Conservation (phyloP, 805 yeast genomes). For the Vanderwaltozyma verrucispora region DNA sequence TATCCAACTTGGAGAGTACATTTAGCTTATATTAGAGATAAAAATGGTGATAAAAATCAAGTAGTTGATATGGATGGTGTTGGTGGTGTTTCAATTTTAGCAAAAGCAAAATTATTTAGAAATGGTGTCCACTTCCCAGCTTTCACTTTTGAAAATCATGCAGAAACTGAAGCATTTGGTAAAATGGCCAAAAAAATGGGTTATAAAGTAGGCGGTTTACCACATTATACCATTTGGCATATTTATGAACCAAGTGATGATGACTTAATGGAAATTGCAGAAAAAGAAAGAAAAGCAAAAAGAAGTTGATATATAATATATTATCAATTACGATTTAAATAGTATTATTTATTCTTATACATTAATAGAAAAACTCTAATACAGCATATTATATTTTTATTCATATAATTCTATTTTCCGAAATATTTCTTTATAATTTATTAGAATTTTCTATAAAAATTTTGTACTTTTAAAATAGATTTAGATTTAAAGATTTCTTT, state of each 20-base stretch:
- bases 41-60: conserved; percentile 87
- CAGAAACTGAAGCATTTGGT: conserved; percentile 64
- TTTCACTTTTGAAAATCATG: conserved; percentile 89
- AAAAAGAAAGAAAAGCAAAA: conserved; percentile 56
- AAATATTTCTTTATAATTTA: too few relatives aligned
- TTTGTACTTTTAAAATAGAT: too few relatives aligned
- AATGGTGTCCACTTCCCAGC: conserved; percentile 94
- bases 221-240: conserved; percentile 87
- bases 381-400: too few relatives aligned
- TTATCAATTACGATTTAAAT: too few relatives aligned
- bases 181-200: conserved; percentile 40
- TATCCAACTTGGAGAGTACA: conserved; percentile 98
- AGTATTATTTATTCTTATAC: too few relatives aligned
- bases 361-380: too few relatives aligned
- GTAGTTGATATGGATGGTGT: conserved; percentile 93
- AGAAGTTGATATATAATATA: too few relatives aligned
- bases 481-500: too few relatives aligned
- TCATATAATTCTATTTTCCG: too few relatives aligned
- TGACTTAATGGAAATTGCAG: conserved; percentile 60
- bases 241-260: conserved; percentile 84
- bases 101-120: conserved; percentile 79
- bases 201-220: conserved; percentile 74
- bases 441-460: too few relatives aligned
- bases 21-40: conserved; percentile 87
- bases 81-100: conserved; percentile 90